These are phyloP conservation scores for Phylloporus sp. DNA, from an alignment of 768 basidiomycete genomes.

Conservation along the genomic window DNA sequence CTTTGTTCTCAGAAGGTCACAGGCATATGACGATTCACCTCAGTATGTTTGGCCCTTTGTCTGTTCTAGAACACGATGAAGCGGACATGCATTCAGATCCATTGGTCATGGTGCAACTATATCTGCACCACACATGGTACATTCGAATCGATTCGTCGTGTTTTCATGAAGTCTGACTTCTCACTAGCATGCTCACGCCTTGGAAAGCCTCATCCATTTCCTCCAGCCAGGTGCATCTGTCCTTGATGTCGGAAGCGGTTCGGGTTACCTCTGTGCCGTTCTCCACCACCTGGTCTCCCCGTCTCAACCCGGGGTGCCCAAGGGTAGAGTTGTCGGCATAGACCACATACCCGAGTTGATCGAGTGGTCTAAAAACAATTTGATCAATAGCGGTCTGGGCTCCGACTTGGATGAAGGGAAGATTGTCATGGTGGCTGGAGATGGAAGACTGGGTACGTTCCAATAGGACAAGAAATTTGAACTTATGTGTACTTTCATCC, in stretches of 20 bases:
- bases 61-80: neutral
- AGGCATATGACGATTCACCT: slow-evolving; percentile 79
- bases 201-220: slow-evolving; percentile 70
- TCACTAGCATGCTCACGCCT: slow-evolving; percentile 81
- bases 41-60: slow-evolving; percentile 47
- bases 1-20: slow-evolving; percentile 47
- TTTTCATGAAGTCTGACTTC: neutral
- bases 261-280: slow-evolving; percentile 82
- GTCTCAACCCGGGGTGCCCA: slow-evolving; percentile 10
- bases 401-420: slow-evolving; percentile 47
- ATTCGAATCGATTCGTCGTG: neutral
- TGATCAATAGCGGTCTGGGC: slow-evolving; percentile 62
- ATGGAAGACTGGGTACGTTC: slow-evolving; percentile 67
- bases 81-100: slow-evolving; percentile 36
- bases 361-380: slow-evolving; percentile 63
- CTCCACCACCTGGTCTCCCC: slow-evolving; percentile 65
- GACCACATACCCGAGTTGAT: slow-evolving; percentile 86
- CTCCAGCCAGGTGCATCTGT: slow-evolving; percentile 69
- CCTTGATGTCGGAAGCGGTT: slow-evolving; percentile 88
- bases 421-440: slow-evolving; percentile 68
- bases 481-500: neutral
- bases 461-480: neutral
- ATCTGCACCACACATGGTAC: slow-evolving; percentile 93
- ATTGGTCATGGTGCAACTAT: slow-evolving; percentile 91
- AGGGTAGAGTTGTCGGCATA: slow-evolving; percentile 76